Evolutionary conservation across 2,329 filamentous ascomycete genomes (phyloP), one percentile per base, ranked within the genome.

Genomic region (Endocalyx cinctus): DNA sequence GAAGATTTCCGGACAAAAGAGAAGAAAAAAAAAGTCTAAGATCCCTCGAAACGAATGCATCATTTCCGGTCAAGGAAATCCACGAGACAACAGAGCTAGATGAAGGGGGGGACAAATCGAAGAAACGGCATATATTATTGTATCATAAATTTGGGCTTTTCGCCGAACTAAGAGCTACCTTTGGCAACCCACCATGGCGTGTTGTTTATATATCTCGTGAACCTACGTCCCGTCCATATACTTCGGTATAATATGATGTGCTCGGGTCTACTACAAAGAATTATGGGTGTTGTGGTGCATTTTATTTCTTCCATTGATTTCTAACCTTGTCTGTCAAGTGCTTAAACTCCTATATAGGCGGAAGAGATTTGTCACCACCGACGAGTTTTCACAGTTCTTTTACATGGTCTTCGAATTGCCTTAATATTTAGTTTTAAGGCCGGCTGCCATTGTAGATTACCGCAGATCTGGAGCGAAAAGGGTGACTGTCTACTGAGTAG

Each of bases 111-210:
- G n/a, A n/a, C 46, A 41, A 45, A 47, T 35, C 46, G 26, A 29
- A 35, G 31, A 26, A 35, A 39, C 39, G 45, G 32, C 38, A 41
- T 43, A 41, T 44, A 34, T 42, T 40, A 46, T 20, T 58, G 54
- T 58, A 58, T 41, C 45, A 57, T 58, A 57, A 43, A 57, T 41
- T 39, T 43, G 41, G 41, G 42, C 41, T 37, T 46, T 43, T 31
- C 36, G 37, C 33, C 40, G 27, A 44, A 42, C 43, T 34, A 35
- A 47, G 40, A 38, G 39, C 45, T 40, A 31, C 28, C 30, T 41
- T 37, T 37, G 27, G 42, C 39, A 35, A 38, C 35, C 29, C 27
- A 43, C 30, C 31, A 25, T 41, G 20, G n/a, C 8, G 20, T 23
- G 20, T n/a, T n/a, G 20, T n/a, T n/a, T 8, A 8, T 8, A 8